These are phyloP conservation scores for Megacollybia platyphylla DNA, from an alignment of 1,284 basidiomycete species.

Conservation along the genomic window DNA sequence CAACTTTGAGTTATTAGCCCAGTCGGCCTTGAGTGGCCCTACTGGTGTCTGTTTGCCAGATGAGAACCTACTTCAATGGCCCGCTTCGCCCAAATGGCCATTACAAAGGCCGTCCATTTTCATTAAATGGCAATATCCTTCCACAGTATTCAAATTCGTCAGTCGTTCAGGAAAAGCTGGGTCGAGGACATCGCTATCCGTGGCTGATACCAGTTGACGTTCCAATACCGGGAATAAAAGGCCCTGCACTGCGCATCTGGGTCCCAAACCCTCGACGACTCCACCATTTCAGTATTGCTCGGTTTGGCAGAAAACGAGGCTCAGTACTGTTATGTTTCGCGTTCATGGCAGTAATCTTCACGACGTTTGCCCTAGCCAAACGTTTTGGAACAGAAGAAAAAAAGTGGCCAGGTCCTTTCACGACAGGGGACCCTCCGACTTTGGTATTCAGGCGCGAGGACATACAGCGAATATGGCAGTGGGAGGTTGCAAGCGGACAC, in stretches of 20 bases:
- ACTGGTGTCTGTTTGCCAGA: too few species aligned
- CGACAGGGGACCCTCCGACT: slow-evolving; percentile 51
- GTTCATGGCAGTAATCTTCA: slow-evolving; percentile 34
- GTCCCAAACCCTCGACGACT: slow-evolving; percentile 55
- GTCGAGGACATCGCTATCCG: slow-evolving; percentile 30
- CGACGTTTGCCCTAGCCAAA: slow-evolving; percentile 46
- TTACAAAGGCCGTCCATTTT: slow-evolving; percentile 15
- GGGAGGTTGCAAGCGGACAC: slow-evolving; percentile 86
- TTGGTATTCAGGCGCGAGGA: slow-evolving; percentile 69
- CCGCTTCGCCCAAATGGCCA: neutral
- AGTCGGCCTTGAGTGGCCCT: too few species aligned
- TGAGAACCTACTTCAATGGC: neutral
- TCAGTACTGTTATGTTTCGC: slow-evolving; percentile 35
- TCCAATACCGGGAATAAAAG: slow-evolving; percentile 43
- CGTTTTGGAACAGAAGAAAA: slow-evolving; percentile 43
- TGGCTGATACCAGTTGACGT: slow-evolving; percentile 52
- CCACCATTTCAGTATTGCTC: slow-evolving; percentile 42
- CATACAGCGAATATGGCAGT: slow-evolving; percentile 80
- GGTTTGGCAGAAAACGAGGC: slow-evolving; percentile 45
- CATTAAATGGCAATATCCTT: slow-evolving; percentile 23
- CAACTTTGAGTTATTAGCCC: too few species aligned
- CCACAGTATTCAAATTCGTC: slow-evolving; percentile 41
- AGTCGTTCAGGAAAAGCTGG: slow-evolving; percentile 58
- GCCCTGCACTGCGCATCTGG: slow-evolving; percentile 35
- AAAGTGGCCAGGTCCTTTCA: slow-evolving; percentile 60